These are phyloP conservation scores for Diaporthe capsici DNA, from an alignment of 2,329 filamentous ascomycete species.

Conservation along the genomic window DNA sequence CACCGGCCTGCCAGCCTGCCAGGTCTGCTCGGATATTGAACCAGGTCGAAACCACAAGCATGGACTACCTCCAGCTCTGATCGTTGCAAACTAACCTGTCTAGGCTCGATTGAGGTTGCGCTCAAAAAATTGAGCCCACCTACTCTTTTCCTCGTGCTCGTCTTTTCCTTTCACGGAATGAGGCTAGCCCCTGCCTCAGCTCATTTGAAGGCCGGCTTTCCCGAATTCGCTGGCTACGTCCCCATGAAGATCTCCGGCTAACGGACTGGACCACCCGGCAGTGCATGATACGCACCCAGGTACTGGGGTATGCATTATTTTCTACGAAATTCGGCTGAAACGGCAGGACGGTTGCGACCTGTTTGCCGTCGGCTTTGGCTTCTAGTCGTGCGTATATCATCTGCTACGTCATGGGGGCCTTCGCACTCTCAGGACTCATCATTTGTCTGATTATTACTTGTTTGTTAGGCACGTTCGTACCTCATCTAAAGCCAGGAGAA, in stretches of 20 bases:
- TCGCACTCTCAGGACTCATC: background rate
- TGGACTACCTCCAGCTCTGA: background rate
- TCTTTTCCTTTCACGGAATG: slow-evolving; percentile 37
- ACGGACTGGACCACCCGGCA: slow-evolving; percentile 18
- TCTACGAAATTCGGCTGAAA: slow-evolving; percentile 18
- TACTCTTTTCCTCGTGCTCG: slow-evolving; percentile 15
- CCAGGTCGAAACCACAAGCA: slow-evolving; percentile 11
- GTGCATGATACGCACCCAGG: slow-evolving; percentile 29
- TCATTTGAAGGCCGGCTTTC: slow-evolving; percentile 37
- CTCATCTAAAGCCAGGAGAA: background rate
- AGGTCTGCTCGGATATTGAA: slow-evolving; percentile 11
- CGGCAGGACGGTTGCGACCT: slow-evolving; percentile 2
- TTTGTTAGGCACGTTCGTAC: background rate
- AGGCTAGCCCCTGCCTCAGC: slow-evolving; percentile 24
- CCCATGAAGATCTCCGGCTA: slow-evolving; percentile 38
- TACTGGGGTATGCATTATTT: slow-evolving; percentile 35
- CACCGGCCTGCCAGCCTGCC: background rate
- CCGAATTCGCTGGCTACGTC: slow-evolving; percentile 33
- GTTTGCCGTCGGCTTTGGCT: slow-evolving; percentile 21
- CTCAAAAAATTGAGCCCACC: slow-evolving; percentile 11
- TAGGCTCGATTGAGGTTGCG: slow-evolving; percentile 5
- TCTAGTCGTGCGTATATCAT: slow-evolving; percentile 18
- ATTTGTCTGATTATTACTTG: background rate
- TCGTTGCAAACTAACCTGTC: background rate
- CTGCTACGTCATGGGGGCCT: background rate